phyloP scores from a whole-genome alignment of 1,139 yeast species.

The Scheffersomyces lignicola region DNA sequence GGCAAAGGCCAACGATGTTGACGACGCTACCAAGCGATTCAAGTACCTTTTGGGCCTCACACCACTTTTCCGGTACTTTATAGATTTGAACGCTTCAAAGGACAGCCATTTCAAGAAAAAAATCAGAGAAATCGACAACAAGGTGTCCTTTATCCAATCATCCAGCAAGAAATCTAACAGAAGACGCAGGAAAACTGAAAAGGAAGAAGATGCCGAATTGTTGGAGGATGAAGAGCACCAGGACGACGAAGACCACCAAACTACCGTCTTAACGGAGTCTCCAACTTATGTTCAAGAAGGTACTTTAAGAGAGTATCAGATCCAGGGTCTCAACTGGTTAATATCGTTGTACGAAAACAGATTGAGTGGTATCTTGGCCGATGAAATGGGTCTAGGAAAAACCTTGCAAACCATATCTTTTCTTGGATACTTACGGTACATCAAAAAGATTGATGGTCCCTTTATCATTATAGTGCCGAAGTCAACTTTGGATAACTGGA shows the following conservation, averaged over 20 bases:
- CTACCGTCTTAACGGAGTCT: constrained; percentile 72
- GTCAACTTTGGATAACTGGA: constrained; percentile 94
- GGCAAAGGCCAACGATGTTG: constrained; percentile 57
- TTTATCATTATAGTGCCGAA: constrained; percentile 91
- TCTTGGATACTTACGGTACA: constrained; percentile 80
- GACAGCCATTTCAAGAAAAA: constrained; percentile 63
- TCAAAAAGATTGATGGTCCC: constrained; percentile 83
- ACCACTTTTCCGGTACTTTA: constrained; percentile 84
- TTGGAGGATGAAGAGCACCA: constrained; percentile 70
- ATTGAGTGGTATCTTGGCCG: constrained; percentile 48
- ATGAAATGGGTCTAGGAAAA: constrained; percentile 53
- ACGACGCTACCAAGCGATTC: constrained; percentile 77
- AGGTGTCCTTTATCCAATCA: constrained; percentile 29
- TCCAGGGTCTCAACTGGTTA: constrained; percentile 51
- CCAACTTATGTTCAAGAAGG: constrained; percentile 72
- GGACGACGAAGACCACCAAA: constrained; percentile 47
- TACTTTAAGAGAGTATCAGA: constrained; percentile 71
- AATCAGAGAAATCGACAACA: constrained; percentile 43
- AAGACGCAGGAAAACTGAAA: constrained; percentile 69
- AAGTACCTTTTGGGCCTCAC: constrained; percentile 80
- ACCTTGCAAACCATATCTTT: constrained; percentile 56
- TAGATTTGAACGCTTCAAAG: constrained; percentile 74
- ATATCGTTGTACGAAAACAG: constrained; percentile 45
- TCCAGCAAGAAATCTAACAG: constrained; percentile 14
- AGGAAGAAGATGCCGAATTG: constrained; percentile 90